Conservation (phyloP, 2,329 filamentous ascomycete genomes). For the Hypoxylon sp. region DNA sequence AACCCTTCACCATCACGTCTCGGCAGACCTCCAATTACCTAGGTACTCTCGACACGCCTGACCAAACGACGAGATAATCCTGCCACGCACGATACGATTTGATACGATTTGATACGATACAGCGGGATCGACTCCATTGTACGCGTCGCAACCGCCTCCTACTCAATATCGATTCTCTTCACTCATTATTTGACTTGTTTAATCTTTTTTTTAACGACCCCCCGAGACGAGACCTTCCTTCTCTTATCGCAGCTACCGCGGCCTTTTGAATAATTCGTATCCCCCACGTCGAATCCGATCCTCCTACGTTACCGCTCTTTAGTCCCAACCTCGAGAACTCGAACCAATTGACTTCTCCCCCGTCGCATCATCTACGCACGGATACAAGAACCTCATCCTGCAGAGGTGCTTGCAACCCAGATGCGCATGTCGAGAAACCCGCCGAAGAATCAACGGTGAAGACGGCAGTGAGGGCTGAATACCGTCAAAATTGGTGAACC, state of each 20-base stretch:
- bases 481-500: slow-evolving; percentile 31
- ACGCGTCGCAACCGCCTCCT: slow-evolving; percentile 24
- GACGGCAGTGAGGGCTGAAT: slow-evolving; percentile 43
- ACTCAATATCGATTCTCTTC: slow-evolving; percentile 39
- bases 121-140: not conserved
- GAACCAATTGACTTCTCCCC: slow-evolving; percentile 32
- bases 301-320: not conserved
- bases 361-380: slow-evolving; percentile 22
- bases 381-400: slow-evolving; percentile 27
- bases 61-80: slow-evolving; percentile 17
- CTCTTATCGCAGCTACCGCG: slow-evolving; percentile 4
- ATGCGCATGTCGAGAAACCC: slow-evolving; percentile 45
- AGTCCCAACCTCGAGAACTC: slow-evolving; percentile 8
- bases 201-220: slow-evolving; percentile 20
- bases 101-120: slow-evolving; percentile 11
- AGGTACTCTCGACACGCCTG: slow-evolving; percentile 14
- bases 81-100: slow-evolving; percentile 18
- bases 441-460: slow-evolving; percentile 42
- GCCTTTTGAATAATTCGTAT: slow-evolving; percentile 7
- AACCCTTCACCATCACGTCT: slow-evolving; percentile 28
- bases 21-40: slow-evolving; percentile 24
- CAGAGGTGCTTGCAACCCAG: slow-evolving; percentile 22
- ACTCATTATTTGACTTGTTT: slow-evolving; percentile 35
- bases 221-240: slow-evolving; percentile 10
- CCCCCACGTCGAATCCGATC: slow-evolving; percentile 14